phyloP scores from a whole-genome alignment of 2,329 filamentous ascomycete species.

The Paecilomyces formosus region DNA sequence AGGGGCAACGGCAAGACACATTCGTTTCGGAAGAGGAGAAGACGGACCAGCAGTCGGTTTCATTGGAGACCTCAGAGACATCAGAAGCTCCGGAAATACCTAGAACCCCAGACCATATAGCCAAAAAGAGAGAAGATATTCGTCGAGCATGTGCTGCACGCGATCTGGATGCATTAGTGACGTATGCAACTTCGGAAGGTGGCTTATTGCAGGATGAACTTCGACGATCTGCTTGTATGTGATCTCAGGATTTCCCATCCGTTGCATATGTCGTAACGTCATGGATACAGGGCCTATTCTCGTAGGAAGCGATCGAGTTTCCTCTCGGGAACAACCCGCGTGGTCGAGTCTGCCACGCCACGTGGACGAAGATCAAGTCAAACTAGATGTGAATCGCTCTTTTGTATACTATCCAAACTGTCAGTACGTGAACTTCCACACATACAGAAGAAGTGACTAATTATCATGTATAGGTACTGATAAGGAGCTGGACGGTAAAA shows the following conservation, averaged over 20 bases:
- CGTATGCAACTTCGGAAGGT: conserved; percentile 55
- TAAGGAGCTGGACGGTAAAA: conserved; percentile 61
- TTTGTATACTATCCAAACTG: conserved; percentile 92
- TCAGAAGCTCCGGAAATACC: background rate
- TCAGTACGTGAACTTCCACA: conserved; percentile 34
- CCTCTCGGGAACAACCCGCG: conserved; percentile 12
- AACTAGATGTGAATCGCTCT: conserved; percentile 87
- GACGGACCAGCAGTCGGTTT: background rate
- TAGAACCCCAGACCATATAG: conserved; percentile 2
- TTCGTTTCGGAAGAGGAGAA: background rate
- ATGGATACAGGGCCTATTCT: conserved; percentile 41
- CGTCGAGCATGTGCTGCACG: conserved; percentile 52
- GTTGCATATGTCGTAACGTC: conserved; percentile 8
- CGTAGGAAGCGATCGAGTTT: conserved; percentile 30
- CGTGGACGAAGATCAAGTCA: conserved; percentile 81
- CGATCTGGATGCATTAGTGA: conserved; percentile 50
- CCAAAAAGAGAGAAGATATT: conserved; percentile 43
- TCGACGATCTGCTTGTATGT: conserved; percentile 71
- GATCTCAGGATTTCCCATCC: background rate
- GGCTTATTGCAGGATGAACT: conserved; percentile 61
- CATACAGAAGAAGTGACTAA: conserved; percentile 12
- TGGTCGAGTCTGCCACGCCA: conserved; percentile 68
- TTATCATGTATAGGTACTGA: conserved; percentile 51
- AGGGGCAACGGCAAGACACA: background rate
- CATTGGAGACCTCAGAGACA: background rate